Evolutionary conservation across 192 early-diverging fungal species (phyloP).

Genomic region (Linnemannia elongata): DNA sequence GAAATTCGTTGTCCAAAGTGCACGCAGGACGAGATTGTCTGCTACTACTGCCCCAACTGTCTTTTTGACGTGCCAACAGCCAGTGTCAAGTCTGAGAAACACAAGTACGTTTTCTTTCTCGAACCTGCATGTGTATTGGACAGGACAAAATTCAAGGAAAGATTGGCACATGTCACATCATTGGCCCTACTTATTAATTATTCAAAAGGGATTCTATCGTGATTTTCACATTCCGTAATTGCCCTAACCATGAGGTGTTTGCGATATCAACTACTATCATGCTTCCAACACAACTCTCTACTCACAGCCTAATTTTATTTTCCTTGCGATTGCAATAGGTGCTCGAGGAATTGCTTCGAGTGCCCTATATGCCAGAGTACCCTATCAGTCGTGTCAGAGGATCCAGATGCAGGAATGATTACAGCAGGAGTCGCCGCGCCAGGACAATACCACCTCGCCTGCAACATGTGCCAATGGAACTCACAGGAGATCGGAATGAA

Average conservation of each 20-base stretch:
- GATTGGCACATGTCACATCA: background rate
- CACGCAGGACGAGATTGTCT: conserved; percentile 86
- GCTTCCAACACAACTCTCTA: too few relatives aligned
- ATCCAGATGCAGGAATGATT: conserved; percentile 32
- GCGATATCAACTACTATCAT: background rate
- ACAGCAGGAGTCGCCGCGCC: conserved; percentile 31
- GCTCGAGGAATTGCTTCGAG: conserved; percentile 94
- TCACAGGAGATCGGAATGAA: conserved; percentile 92
- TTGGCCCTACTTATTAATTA: too few relatives aligned
- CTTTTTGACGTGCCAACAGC: conserved; percentile 98
- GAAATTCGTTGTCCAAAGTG: conserved; percentile 86
- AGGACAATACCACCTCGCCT: conserved; percentile 79
- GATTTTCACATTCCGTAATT: background rate
- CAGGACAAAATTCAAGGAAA: background rate
- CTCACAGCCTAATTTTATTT: background rate
- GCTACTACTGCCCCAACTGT: conserved; percentile 97
- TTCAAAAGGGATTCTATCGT: background rate
- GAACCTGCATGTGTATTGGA: background rate
- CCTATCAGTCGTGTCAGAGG: conserved; percentile 78
- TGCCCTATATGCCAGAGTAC: conserved; percentile 90
- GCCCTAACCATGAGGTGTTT: background rate
- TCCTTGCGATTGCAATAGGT: conserved; percentile 59
- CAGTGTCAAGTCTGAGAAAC: conserved; percentile 95
- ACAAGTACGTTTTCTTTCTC: conserved; percentile 64
- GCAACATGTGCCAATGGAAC: conserved; percentile 93